A percentile compares a stretch with the other conserved stretches of the same genome.
These are phyloP conservation scores for Termitomyces sp. DNA, from an alignment of 768 basidiomycete genomes.

Conservation along the genomic window DNA sequence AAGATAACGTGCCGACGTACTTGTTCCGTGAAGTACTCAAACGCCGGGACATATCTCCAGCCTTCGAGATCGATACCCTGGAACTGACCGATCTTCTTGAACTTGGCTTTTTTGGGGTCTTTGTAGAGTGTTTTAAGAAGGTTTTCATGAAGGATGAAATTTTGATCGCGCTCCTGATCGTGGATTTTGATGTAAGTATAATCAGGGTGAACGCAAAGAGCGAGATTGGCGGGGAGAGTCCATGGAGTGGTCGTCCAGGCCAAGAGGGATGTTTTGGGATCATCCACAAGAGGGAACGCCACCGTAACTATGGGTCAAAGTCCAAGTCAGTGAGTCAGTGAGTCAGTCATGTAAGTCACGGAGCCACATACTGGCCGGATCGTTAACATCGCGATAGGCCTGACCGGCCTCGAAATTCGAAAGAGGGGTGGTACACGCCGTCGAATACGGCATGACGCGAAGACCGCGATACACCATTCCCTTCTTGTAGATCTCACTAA, in stretches of 20 bases:
- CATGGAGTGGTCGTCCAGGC: slow-evolving; percentile 99
- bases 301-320: slow-evolving; percentile 61
- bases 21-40: slow-evolving; percentile 95
- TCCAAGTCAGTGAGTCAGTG: neutral
- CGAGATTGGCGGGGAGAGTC: slow-evolving; percentile 95
- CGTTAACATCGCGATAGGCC: slow-evolving; percentile 88
- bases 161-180: slow-evolving; percentile 78
- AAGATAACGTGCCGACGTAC: slow-evolving; percentile 29
- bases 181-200: slow-evolving; percentile 96
- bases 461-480: slow-evolving; percentile 89
- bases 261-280: slow-evolving; percentile 81
- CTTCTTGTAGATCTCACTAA: slow-evolving; percentile 89
- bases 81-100: slow-evolving; percentile 84
- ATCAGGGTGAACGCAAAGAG: slow-evolving; percentile 93
- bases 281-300: slow-evolving; percentile 89
- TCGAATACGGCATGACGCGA: slow-evolving; percentile 97
- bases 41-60: slow-evolving; percentile 92
- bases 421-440: slow-evolving; percentile 90
- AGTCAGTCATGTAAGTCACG: neutral
- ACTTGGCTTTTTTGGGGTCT: slow-evolving; percentile 95
- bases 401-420: slow-evolving; percentile 96
- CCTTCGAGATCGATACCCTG: slow-evolving; percentile 92
- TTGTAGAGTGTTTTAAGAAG: slow-evolving; percentile 89
- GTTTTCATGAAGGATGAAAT: slow-evolving; percentile 89
- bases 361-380: slow-evolving; percentile 76